A percentile compares a stretch with the other conserved stretches of the same genome.
Conservation (phyloP, 2,329 filamentous ascomycete genomes). For the Hirsutella minnesotensis region DNA sequence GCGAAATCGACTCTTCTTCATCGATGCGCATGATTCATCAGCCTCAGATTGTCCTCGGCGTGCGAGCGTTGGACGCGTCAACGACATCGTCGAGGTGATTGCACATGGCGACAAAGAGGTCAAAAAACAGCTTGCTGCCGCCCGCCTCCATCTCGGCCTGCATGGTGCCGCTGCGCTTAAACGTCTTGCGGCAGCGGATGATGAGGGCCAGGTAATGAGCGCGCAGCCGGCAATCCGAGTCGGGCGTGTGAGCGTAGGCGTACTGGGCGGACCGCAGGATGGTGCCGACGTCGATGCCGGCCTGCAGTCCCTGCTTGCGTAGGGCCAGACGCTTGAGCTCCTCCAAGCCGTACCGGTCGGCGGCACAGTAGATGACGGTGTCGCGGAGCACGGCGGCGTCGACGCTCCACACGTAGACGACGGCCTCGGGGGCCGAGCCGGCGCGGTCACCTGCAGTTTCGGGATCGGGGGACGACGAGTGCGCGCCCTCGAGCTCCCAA, state of each 20-base stretch:
- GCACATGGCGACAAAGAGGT: constrained; percentile 95
- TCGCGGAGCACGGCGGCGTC: constrained; percentile 75
- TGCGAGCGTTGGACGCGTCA: constrained; percentile 62
- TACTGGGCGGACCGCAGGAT: constrained; percentile 89
- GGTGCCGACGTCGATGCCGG: constrained; percentile 80
- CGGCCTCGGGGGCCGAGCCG: constrained; percentile 19
- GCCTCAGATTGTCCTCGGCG: constrained; percentile 43
- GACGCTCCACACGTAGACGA: constrained; percentile 58
- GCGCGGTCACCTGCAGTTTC: constrained; percentile 32
- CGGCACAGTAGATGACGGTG: constrained; percentile 89
- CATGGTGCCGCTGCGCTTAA: constrained; percentile 97
- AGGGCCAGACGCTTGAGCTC: constrained; percentile 85
- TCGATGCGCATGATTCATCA: constrained; percentile 4
- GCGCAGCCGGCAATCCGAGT: constrained; percentile 83
- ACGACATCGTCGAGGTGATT: constrained; percentile 96
- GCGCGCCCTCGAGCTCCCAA: constrained; percentile 73
- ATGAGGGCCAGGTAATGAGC: constrained; percentile 96
- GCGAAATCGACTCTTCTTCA: background rate
- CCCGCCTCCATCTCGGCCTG: constrained; percentile 96
- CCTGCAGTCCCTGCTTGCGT: constrained; percentile 89
- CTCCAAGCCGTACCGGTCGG: constrained; percentile 81
- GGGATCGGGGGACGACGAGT: constrained; percentile 37
- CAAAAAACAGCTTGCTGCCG: constrained; percentile 86
- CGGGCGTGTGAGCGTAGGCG: constrained; percentile 89
- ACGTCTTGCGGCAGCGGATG: constrained; percentile 92